A percentile compares a stretch with the other conserved stretches of the same genome.
These are phyloP conservation scores for Selenicereus undatus DNA, from an alignment of 148 eudicot genomes.

Conservation along the genomic window DNA sequence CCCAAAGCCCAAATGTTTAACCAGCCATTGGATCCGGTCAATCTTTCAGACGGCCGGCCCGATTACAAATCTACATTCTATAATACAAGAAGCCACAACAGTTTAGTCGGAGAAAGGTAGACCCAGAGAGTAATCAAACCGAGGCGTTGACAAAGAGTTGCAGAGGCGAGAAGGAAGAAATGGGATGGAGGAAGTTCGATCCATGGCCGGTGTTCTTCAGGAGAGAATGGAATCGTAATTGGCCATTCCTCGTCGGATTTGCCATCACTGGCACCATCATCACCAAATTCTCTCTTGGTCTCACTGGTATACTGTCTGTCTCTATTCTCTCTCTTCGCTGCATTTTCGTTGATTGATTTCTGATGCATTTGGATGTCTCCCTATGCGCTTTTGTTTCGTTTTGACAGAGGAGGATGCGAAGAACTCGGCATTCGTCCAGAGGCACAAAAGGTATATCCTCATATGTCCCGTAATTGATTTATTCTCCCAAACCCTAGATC, in stretches of 20 bases:
- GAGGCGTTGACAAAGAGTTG: not conserved
- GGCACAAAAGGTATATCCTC: not conserved
- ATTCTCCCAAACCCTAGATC: not conserved
- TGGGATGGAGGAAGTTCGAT: constrained; percentile 46
- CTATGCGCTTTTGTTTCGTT: not conserved
- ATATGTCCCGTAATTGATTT: not conserved
- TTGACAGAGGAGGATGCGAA: constrained; percentile 7
- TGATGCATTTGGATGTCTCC: not conserved
- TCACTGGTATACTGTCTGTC: constrained; percentile 32
- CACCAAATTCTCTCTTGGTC: constrained; percentile 45
- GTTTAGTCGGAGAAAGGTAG: not conserved
- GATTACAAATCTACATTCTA: too few relatives aligned
- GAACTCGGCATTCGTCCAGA: constrained; percentile 5
- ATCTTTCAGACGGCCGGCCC: too few relatives aligned
- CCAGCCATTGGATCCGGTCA: too few relatives aligned
- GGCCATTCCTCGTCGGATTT: constrained; percentile 58
- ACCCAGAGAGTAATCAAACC: not conserved
- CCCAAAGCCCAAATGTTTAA: too few relatives aligned
- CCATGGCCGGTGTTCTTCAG: constrained; percentile 52
- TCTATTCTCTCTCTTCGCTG: not conserved
- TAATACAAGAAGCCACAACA: not conserved
- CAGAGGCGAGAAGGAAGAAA: constrained; percentile 1
- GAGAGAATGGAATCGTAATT: constrained; percentile 49
- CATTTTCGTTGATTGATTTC: not conserved
- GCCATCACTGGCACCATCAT: constrained; percentile 24